phyloP scores from a whole-genome alignment of 1,284 basidiomycete species.

The Cronartium quercuum region DNA sequence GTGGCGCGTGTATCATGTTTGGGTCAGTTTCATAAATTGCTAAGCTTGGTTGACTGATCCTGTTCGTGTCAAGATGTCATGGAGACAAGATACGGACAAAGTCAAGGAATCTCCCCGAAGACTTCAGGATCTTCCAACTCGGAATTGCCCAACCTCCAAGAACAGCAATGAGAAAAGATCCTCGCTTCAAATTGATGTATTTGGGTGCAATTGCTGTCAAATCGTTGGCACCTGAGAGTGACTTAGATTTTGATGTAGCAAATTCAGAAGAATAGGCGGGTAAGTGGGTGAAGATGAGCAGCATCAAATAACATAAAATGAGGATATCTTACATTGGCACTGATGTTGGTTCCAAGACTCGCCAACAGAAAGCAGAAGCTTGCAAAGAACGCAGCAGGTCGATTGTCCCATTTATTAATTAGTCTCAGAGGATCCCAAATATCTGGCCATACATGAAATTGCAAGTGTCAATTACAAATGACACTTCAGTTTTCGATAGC shows the following conservation, averaged over 20 bases:
- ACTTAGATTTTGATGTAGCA: constrained; percentile 53
- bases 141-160: constrained; percentile 62
- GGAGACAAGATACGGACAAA: constrained; percentile 46
- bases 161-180: constrained; percentile 65
- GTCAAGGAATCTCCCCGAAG: constrained; percentile 53
- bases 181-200: constrained; percentile 68
- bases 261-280: constrained; percentile 7
- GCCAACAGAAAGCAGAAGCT: constrained; percentile 54
- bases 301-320: not conserved
- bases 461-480: no score
- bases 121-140: constrained; percentile 59
- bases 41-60: not conserved
- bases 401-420: not conserved
- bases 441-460: no score
- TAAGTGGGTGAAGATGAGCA: not conserved
- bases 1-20: no score
- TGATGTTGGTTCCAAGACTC: constrained; percentile 68
- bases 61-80: not conserved
- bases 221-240: constrained; percentile 69
- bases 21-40: no score
- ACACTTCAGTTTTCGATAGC: no score
- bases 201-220: constrained; percentile 60
- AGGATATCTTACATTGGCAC: constrained; percentile 47
- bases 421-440: not conserved
- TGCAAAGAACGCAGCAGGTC: not conserved